Conservation (phyloP, 192 early-diverging fungal genomes). For the Cladochytrium replicatum region DNA sequence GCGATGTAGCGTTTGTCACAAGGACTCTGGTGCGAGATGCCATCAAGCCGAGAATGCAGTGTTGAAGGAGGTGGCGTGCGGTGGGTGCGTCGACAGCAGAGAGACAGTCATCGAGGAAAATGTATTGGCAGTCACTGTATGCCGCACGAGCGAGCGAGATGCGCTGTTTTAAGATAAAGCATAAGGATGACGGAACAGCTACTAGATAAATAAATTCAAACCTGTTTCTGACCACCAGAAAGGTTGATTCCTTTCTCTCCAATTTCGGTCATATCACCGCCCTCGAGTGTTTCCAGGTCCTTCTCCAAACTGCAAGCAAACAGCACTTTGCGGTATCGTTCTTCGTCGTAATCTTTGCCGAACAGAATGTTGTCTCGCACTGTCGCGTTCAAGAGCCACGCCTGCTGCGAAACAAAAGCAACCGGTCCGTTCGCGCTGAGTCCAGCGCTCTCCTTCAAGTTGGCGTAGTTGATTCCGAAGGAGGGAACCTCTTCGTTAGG, state of each 20-base stretch:
- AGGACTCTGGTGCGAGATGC: slow-evolving; percentile 5
- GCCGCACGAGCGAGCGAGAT: slow-evolving; percentile 74
- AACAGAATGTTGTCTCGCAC: slow-evolving; percentile 67
- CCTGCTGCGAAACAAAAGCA: slow-evolving; percentile 67
- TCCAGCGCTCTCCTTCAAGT: neutral
- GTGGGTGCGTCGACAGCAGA: slow-evolving; percentile 84
- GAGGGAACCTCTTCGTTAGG: slow-evolving; percentile 25
- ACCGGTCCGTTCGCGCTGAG: slow-evolving; percentile 23
- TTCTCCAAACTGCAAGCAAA: slow-evolving; percentile 70
- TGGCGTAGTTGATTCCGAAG: slow-evolving; percentile 11
- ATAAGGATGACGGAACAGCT: no score
- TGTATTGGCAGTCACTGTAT: slow-evolving; percentile 52
- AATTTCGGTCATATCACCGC: slow-evolving; percentile 78
- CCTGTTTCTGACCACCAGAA: slow-evolving; percentile 30
- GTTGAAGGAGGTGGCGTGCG: slow-evolving; percentile 57
- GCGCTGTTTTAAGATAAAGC: slow-evolving; percentile 79
- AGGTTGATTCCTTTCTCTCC: slow-evolving; percentile 63
- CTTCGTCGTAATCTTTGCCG: slow-evolving; percentile 55
- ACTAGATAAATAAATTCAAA: no score
- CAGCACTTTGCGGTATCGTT: slow-evolving; percentile 66
- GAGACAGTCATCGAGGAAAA: slow-evolving; percentile 80
- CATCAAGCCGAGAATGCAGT: slow-evolving; percentile 12
- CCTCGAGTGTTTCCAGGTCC: slow-evolving; percentile 70
- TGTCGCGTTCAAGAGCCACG: slow-evolving; percentile 40
- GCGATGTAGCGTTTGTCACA: slow-evolving; percentile 14